These are phyloP conservation scores for Mycena alexandri DNA, from an alignment of 768 basidiomycete genomes.

Conservation along the genomic window DNA sequence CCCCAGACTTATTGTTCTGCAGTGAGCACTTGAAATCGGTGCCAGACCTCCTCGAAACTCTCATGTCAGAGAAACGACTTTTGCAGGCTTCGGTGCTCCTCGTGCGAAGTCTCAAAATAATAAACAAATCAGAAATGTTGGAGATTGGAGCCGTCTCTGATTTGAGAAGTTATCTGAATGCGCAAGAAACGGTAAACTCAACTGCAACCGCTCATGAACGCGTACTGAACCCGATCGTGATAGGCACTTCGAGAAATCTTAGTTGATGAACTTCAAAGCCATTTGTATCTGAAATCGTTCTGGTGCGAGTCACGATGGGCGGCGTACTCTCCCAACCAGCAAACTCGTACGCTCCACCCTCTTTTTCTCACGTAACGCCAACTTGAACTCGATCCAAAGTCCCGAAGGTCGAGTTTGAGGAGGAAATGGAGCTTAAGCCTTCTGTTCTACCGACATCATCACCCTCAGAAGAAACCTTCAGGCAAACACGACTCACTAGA, in stretches of 20 bases:
- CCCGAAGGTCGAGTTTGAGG: slow-evolving; percentile 74
- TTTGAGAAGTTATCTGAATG: slow-evolving; percentile 82
- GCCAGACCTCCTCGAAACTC: slow-evolving; percentile 90
- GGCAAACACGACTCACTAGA: slow-evolving; percentile 65
- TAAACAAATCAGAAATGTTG: slow-evolving; percentile 91
- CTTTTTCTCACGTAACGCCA: slow-evolving; percentile 4
- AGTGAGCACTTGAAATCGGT: slow-evolving; percentile 93
- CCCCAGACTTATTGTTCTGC: slow-evolving; percentile 34
- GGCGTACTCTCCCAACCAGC: slow-evolving; percentile 84
- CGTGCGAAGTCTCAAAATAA: slow-evolving; percentile 88
- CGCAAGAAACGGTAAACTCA: slow-evolving; percentile 83
- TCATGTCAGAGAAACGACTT: slow-evolving; percentile 96
- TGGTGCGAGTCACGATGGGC: slow-evolving; percentile 97
- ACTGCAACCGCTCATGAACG: neutral
- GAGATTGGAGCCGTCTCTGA: slow-evolving; percentile 97
- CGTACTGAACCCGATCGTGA: slow-evolving; percentile 3
- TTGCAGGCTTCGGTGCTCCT: slow-evolving; percentile 90
- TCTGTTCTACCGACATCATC: slow-evolving; percentile 49
- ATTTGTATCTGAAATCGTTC: slow-evolving; percentile 96
- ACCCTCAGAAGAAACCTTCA: slow-evolving; percentile 54
- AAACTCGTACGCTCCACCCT: slow-evolving; percentile 66
- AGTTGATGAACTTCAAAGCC: slow-evolving; percentile 94
- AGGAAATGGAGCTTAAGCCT: slow-evolving; percentile 52
- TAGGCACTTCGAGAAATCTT: slow-evolving; percentile 94
- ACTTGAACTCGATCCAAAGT: slow-evolving; percentile 54